These are phyloP conservation scores for Chlorella sp. DNA, from an alignment of 139 green algal genomes.

Conservation along the genomic window DNA sequence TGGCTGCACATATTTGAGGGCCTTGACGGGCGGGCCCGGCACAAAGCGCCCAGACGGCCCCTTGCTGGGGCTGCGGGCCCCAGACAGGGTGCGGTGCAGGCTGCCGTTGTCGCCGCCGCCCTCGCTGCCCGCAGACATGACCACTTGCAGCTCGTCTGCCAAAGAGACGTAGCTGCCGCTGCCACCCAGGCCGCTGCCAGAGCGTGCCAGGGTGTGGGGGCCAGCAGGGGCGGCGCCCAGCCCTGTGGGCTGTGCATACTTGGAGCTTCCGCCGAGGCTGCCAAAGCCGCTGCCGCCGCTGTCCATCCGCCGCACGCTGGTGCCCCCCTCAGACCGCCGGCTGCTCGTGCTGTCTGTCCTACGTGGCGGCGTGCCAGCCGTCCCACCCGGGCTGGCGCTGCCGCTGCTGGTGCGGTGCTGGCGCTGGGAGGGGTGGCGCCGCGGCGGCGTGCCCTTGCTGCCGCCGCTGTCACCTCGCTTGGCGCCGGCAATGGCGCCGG, in stretches of 20 bases:
- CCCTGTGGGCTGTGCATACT: background rate
- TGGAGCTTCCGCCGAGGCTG: background rate
- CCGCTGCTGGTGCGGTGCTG: background rate
- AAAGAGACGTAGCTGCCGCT: background rate
- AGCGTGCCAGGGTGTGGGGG: background rate
- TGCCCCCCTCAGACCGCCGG: background rate
- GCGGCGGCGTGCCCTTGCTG: background rate
- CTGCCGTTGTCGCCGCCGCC: background rate
- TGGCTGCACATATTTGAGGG: background rate
- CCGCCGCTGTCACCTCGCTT: background rate
- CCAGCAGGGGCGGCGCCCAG: background rate
- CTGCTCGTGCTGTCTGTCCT: background rate
- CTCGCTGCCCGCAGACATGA: background rate
- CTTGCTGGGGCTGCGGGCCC: background rate
- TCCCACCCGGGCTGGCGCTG: background rate
- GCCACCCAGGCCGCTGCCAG: background rate
- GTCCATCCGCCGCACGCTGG: background rate
- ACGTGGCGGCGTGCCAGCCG: background rate
- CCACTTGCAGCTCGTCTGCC: background rate
- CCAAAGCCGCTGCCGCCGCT: background rate
- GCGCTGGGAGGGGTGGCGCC: background rate
- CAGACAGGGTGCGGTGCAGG: slow-evolving; percentile 7
- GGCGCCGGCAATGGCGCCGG: background rate
- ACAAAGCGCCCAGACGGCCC: background rate
- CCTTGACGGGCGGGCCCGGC: background rate